phyloP scores from a whole-genome alignment of 345 rosid species.

The Passiflora organensis region DNA sequence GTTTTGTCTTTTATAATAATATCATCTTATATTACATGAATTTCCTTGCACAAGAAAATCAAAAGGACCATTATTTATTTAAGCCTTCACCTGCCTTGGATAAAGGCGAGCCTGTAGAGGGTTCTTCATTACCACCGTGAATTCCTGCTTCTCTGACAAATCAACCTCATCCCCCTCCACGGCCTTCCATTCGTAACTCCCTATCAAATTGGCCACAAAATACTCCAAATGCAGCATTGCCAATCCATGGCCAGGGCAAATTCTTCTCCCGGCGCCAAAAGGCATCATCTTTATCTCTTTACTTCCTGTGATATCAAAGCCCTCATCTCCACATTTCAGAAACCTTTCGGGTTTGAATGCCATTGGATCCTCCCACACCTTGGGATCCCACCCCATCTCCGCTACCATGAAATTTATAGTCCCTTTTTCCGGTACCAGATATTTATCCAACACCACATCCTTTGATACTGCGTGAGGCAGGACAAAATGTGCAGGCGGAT shows the following conservation, averaged over 20 bases:
- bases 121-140: conserved; percentile 5
- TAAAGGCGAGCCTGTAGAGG: background rate
- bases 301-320: conserved; percentile 8
- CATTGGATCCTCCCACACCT: conserved; percentile 24
- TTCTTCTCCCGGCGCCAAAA: conserved; percentile 17
- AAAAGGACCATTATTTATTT: no score
- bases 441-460: background rate
- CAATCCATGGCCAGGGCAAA: conserved; percentile 12
- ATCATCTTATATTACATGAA: no score
- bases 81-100: no score
- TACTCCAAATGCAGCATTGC: conserved; percentile 19
- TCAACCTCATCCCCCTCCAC: conserved; percentile 10
- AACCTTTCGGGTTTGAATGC: conserved; percentile 20
- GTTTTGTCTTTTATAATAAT: no score
- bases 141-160: conserved; percentile 6
- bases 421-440: conserved; percentile 4
- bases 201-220: conserved; percentile 16
- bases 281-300: conserved; percentile 25
- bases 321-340: background rate
- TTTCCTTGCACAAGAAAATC: no score
- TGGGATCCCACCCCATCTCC: conserved; percentile 16
- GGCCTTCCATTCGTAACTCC: conserved; percentile 16
- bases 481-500: conserved; percentile 10
- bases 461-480: conserved; percentile 13
- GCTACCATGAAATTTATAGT: conserved; percentile 12